Percentiles rank a stretch among this genome's conserved stretches.
phyloP scores from a whole-genome alignment of 352 stramenopile genomes.

The Blastocystis sp. region DNA sequence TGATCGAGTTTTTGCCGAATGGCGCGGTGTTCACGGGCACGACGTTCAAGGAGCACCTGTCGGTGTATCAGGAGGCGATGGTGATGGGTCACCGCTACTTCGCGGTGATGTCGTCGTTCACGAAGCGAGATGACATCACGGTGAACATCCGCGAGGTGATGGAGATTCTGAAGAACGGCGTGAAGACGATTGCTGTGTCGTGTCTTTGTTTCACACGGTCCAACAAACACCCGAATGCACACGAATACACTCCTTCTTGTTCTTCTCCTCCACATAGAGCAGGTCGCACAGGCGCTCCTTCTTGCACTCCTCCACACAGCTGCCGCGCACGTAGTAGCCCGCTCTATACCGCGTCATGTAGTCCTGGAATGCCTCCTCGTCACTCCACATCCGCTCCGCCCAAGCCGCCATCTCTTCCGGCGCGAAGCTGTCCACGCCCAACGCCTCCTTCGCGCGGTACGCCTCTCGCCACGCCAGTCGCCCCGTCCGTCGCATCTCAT shows the following conservation, averaged over 20 bases:
- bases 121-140: slow-evolving; percentile 29
- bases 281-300: neutral
- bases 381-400: slow-evolving; percentile 12
- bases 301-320: neutral
- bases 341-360: slow-evolving; percentile 16
- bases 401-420: neutral
- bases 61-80: slow-evolving; percentile 35
- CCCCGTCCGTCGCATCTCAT: neutral
- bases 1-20: slow-evolving; percentile 68
- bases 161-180: slow-evolving; percentile 13
- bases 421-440: slow-evolving; percentile 1
- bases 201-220: neutral
- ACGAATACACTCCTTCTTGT: neutral
- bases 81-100: slow-evolving; percentile 48
- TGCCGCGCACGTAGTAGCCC: neutral
- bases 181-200: slow-evolving; percentile 8
- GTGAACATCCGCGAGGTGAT: slow-evolving; percentile 48
- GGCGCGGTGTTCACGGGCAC: slow-evolving; percentile 15
- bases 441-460: neutral
- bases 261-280: neutral
- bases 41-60: slow-evolving; percentile 46
- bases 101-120: slow-evolving; percentile 47
- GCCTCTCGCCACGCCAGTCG: neutral
- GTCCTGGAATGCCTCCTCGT: slow-evolving; percentile 13
- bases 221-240: neutral